Conservation (phyloP, 768 basidiomycete species). For the Lactarius indigo region DNA sequence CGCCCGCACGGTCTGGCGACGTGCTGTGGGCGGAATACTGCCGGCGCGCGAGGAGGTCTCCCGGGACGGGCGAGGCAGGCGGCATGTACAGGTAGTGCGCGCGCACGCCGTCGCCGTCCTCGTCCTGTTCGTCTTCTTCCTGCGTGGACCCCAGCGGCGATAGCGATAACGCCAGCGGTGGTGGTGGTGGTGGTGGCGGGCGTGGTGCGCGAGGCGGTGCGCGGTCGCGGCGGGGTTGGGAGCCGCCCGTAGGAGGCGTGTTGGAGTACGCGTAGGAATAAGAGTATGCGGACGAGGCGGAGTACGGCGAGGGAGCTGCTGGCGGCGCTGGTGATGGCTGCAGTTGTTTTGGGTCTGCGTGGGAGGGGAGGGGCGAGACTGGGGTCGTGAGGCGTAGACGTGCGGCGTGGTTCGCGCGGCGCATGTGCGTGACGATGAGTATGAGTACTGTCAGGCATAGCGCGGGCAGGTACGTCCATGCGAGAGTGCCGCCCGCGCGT, state of each 20-base stretch:
- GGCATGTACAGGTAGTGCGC: constrained; percentile 23
- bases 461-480: constrained; percentile 59
- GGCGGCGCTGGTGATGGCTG: background rate
- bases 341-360: background rate
- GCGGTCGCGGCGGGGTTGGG: constrained; percentile 7
- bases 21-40: constrained; percentile 19
- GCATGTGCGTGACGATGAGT: constrained; percentile 45
- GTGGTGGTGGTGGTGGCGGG: background rate
- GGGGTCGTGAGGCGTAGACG: constrained; percentile 21
- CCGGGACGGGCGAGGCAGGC: constrained; percentile 10
- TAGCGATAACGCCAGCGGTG: background rate
- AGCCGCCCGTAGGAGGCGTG: constrained; percentile 13
- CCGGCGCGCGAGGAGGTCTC: constrained; percentile 12
- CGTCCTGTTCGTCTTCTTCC: constrained; percentile 23
- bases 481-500: constrained; percentile 59
- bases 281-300: constrained; percentile 25
- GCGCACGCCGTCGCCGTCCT: constrained; percentile 25
- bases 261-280: constrained; percentile 26
- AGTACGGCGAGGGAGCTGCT: constrained; percentile 21
- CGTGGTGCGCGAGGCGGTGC: background rate
- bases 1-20: background rate
- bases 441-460: constrained; percentile 50
- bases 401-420: constrained; percentile 17
- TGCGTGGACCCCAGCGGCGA: constrained; percentile 5
- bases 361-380: constrained; percentile 20